These are phyloP conservation scores for Tremellales sp. DNA, from an alignment of 1,284 basidiomycete genomes.

Conservation along the genomic window DNA sequence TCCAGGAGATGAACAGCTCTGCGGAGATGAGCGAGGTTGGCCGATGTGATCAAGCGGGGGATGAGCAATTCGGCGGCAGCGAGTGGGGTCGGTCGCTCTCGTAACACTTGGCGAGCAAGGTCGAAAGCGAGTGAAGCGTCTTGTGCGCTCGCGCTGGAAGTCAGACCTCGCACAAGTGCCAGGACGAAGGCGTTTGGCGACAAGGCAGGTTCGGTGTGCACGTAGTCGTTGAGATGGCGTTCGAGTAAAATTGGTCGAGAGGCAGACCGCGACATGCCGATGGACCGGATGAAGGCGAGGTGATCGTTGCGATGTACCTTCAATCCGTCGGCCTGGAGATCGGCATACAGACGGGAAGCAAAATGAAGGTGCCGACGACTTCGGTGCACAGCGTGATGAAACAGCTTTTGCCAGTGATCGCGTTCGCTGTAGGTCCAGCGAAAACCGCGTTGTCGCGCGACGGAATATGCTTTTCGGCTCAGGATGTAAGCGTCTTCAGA, in stretches of 20 bases:
- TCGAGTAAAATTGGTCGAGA: constrained; percentile 36
- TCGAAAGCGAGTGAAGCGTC: constrained; percentile 28
- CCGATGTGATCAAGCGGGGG: constrained; percentile 14
- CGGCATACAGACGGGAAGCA: constrained; percentile 38
- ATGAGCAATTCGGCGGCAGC: constrained; percentile 13
- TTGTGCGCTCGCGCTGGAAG: constrained; percentile 5
- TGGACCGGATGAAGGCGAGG: constrained; percentile 24
- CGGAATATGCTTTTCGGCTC: constrained; percentile 18
- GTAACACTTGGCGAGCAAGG: constrained; percentile 18
- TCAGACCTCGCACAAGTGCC: constrained; percentile 27
- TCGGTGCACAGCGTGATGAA: constrained; percentile 10
- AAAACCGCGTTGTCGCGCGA: constrained; percentile 9
- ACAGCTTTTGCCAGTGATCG: constrained; percentile 21
- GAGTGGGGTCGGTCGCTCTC: constrained; percentile 5
- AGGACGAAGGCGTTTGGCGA: constrained; percentile 12
- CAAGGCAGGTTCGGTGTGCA: constrained; percentile 16
- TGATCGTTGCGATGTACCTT: constrained; percentile 11
- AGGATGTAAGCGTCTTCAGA: constrained; percentile 15
- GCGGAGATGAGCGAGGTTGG: constrained; percentile 6
- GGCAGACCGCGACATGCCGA: constrained; percentile 12
- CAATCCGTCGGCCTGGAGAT: constrained; percentile 30
- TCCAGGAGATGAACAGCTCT: constrained; percentile 9
- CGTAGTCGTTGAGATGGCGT: constrained; percentile 37
- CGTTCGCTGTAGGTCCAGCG: constrained; percentile 12
- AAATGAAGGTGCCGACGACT: constrained; percentile 23